phyloP scores from a whole-genome alignment of 768 basidiomycete genomes.

The Psilocybe azurescens region DNA sequence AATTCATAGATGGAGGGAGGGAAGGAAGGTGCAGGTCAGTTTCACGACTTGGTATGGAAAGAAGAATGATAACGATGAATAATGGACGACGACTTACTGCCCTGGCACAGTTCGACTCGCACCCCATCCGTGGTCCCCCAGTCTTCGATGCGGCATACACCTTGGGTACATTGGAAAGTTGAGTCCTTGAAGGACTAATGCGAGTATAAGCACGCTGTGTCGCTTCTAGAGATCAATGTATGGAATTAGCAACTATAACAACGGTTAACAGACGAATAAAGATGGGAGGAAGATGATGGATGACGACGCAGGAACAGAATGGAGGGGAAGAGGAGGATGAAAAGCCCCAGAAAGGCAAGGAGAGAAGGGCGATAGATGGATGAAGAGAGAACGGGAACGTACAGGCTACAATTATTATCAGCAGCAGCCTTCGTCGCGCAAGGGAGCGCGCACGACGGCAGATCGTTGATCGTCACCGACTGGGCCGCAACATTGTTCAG shows the following conservation, averaged over 20 bases:
- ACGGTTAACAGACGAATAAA: too few species aligned
- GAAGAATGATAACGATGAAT: too few species aligned
- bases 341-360: too few species aligned
- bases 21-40: too few species aligned
- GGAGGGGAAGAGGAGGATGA: too few species aligned
- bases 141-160: conserved; percentile 7
- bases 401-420: not conserved
- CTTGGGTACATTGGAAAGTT: conserved; percentile 6
- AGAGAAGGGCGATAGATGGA: too few species aligned
- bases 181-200: conserved; percentile 3
- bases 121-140: not conserved
- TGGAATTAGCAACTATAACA: too few species aligned
- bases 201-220: conserved; percentile 10
- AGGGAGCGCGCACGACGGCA: not conserved
- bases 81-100: conserved; percentile 5
- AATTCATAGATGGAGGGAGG: too few species aligned
- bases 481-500: not conserved
- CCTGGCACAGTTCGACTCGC: conserved; percentile 1
- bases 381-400: not conserved
- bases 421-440: conserved; percentile 9
- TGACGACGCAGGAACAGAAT: not conserved
- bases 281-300: not conserved
- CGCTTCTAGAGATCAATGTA: not conserved
- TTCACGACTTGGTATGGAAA: too few species aligned
- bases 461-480: conserved; percentile 1